Percentiles rank a stretch among this genome's conserved stretches.
Evolutionary conservation across 805 yeast genomes (phyloP).

Genomic region (Pichia manshurica): DNA sequence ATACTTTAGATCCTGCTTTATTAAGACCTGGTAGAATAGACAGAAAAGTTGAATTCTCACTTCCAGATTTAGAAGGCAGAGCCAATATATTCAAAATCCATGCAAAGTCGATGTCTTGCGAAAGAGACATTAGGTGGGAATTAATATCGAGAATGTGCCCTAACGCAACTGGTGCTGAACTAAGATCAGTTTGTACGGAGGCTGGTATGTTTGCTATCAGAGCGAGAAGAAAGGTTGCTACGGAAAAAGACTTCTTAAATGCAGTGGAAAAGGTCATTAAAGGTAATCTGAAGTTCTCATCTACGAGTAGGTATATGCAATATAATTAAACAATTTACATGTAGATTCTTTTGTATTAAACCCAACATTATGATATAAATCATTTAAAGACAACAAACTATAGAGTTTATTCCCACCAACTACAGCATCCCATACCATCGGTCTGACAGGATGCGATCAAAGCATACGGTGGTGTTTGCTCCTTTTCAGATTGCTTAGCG

Average conservation of each 20-base stretch:
- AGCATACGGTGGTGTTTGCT: constrained; percentile 72
- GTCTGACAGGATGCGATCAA: constrained; percentile 86
- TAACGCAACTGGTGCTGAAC: constrained; percentile 97
- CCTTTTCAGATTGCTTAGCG: constrained; percentile 26
- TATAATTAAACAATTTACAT: constrained; percentile 53
- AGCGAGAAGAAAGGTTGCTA: constrained; percentile 96
- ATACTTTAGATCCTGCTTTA: constrained; percentile 95
- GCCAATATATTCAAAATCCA: constrained; percentile 97
- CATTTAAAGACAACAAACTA: neutral
- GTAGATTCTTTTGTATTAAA: neutral
- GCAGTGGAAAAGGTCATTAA: constrained; percentile 98
- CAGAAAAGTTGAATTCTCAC: constrained; percentile 93
- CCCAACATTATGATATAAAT: neutral
- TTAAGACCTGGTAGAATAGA: constrained; percentile 98
- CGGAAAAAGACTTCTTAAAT: constrained; percentile 94
- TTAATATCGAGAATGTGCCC: constrained; percentile 95
- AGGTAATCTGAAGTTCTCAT: constrained; percentile 96
- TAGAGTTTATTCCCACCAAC: constrained; percentile 81
- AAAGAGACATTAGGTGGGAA: constrained; percentile 97
- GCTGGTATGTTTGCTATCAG: constrained; percentile 99
- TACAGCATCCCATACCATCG: constrained; percentile 93
- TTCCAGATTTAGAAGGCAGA: constrained; percentile 96
- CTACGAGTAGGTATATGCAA: constrained; percentile 98
- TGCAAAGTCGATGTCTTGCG: constrained; percentile 96
- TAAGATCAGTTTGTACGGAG: constrained; percentile 97